Percentiles rank a stretch among this genome's conserved stretches.
Conservation (phyloP, 192 early-diverging fungal genomes). For the Backusella psychrophila region DNA sequence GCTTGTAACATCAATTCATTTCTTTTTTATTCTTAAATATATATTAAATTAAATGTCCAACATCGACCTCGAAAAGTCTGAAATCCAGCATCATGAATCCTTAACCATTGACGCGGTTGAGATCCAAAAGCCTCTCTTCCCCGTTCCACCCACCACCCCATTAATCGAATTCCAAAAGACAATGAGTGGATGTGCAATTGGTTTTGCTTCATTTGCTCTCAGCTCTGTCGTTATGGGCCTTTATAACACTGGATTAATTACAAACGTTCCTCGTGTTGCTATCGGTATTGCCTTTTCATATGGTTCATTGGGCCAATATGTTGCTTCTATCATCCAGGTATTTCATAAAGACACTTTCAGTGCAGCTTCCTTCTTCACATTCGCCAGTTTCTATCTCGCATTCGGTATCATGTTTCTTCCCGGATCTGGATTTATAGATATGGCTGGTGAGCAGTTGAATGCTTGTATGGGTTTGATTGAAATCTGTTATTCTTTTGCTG, state of each 20-base stretch:
- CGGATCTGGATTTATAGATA: not conserved
- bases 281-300: constrained; percentile 12
- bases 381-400: constrained; percentile 13
- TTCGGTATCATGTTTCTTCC: constrained; percentile 24
- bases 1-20: not conserved
- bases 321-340: not conserved
- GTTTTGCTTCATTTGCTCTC: constrained; percentile 14
- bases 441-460: not conserved
- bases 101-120: not conserved
- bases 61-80: constrained; percentile 10
- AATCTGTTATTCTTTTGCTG: not conserved
- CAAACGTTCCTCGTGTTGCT: constrained; percentile 9
- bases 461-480: constrained; percentile 1
- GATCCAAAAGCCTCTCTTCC: not conserved
- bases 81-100: constrained; percentile 11
- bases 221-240: constrained; percentile 14
- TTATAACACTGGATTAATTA: constrained; percentile 1
- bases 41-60: not conserved
- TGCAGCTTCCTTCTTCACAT: constrained; percentile 15
- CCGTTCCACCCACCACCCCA: not conserved
- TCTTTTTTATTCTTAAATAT: not conserved
- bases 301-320: constrained; percentile 12
- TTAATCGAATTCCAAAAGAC: not conserved
- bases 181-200: constrained; percentile 4
- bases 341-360: constrained; percentile 16